phyloP scores from a whole-genome alignment of 768 basidiomycete genomes.

The Suillus clintonianus region DNA sequence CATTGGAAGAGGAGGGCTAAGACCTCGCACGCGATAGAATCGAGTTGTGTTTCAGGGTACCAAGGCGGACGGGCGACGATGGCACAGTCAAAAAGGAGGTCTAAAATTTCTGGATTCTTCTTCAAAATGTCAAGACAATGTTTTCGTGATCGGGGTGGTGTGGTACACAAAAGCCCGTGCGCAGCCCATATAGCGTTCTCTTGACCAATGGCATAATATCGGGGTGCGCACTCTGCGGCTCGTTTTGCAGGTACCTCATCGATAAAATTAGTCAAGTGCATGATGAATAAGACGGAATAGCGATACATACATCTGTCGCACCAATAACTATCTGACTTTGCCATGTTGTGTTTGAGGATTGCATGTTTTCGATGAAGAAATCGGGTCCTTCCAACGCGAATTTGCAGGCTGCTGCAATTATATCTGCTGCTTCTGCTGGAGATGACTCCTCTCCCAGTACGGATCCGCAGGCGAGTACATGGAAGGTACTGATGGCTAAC shows the following conservation, averaged over 20 bases:
- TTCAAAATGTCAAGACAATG: conserved; percentile 19
- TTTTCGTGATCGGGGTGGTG: conserved; percentile 9
- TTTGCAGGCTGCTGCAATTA: conserved; percentile 26
- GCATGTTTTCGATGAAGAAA: conserved; percentile 19
- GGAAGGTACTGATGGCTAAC: conserved; percentile 18
- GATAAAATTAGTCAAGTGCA: background rate
- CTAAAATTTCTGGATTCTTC: conserved; percentile 17
- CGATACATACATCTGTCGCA: background rate
- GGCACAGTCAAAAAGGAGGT: conserved; percentile 27
- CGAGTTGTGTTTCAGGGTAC: conserved; percentile 28
- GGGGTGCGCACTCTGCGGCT: conserved; percentile 20
- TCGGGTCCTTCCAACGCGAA: conserved; percentile 27
- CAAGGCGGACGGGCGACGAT: conserved; percentile 23
- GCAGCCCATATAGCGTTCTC: conserved; percentile 11
- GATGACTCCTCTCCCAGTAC: conserved; percentile 23
- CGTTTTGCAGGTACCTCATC: conserved; percentile 17
- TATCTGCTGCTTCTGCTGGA: conserved; percentile 18
- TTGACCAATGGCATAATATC: conserved; percentile 30
- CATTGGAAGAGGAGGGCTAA: conserved; percentile 26
- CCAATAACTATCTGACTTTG: conserved; percentile 9
- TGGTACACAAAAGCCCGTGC: conserved; percentile 15
- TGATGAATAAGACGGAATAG: background rate
- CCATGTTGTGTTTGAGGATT: conserved; percentile 11
- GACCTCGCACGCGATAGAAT: conserved; percentile 24
- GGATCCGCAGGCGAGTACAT: conserved; percentile 19